Conservation (phyloP, 1,284 basidiomycete species). For the Ganoderma lingzhi region DNA sequence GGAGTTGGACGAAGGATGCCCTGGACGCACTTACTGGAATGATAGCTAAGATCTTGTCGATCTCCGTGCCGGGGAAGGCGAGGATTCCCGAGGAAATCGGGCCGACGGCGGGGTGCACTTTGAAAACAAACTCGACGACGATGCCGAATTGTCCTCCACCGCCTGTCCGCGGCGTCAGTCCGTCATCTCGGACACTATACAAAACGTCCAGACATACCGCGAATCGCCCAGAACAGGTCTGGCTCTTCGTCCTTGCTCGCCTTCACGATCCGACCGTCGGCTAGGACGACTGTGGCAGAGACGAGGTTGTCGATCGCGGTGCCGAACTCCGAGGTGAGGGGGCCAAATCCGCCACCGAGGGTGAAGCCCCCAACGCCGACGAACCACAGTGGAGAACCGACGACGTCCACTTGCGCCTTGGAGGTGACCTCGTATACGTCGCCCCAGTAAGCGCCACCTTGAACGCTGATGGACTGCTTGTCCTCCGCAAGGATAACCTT, state of each 20-base stretch:
- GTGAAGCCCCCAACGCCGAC: slow-evolving; percentile 42
- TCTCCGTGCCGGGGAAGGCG: slow-evolving; percentile 27
- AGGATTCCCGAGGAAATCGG: slow-evolving; percentile 36
- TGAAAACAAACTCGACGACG: slow-evolving; percentile 52
- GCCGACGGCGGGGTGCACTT: slow-evolving; percentile 38
- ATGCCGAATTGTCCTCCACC: slow-evolving; percentile 58
- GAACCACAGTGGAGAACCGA: slow-evolving; percentile 39
- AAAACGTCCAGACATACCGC: slow-evolving; percentile 29
- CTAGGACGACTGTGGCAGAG: slow-evolving; percentile 46
- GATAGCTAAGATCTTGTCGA: slow-evolving; percentile 24
- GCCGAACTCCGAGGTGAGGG: slow-evolving; percentile 46
- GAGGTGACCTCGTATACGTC: slow-evolving; percentile 45
- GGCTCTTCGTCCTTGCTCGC: slow-evolving; percentile 38
- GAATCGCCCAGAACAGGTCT: slow-evolving; percentile 43
- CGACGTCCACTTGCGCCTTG: slow-evolving; percentile 39
- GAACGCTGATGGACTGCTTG: slow-evolving; percentile 39
- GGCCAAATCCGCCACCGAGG: slow-evolving; percentile 51
- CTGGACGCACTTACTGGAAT: slow-evolving; percentile 2
- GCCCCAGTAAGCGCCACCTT: slow-evolving; percentile 47
- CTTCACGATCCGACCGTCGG: slow-evolving; percentile 44
- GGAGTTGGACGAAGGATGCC: background rate
- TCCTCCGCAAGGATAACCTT: slow-evolving; percentile 41
- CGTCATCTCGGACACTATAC: background rate
- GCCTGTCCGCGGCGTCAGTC: slow-evolving; percentile 35
- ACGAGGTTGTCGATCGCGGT: slow-evolving; percentile 50